Evolutionary conservation across 495 filamentous ascomycete genomes (phyloP).

Genomic region (Evernia prunastri): DNA sequence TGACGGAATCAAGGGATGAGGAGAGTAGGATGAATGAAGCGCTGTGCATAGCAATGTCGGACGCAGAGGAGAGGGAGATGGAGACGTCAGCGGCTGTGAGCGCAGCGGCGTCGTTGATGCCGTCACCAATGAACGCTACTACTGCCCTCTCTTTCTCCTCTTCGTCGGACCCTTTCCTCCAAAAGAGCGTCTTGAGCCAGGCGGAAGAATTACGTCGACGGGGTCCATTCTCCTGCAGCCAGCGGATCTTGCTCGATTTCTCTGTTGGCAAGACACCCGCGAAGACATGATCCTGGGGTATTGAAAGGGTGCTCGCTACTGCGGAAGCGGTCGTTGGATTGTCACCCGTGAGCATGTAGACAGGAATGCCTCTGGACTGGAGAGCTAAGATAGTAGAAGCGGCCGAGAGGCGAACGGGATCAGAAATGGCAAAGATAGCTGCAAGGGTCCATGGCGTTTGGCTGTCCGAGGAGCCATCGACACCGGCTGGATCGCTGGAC

Average conservation of each 20-base stretch:
- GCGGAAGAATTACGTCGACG: constrained; percentile 61
- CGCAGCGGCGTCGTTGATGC: constrained; percentile 84
- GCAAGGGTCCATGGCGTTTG: constrained; percentile 32
- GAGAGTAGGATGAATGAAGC: constrained; percentile 82
- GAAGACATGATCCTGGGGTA: constrained; percentile 67
- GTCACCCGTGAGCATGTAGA: constrained; percentile 94
- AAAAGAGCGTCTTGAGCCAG: constrained; percentile 44
- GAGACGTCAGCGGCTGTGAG: constrained; percentile 74
- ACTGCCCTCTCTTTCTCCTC: constrained; percentile 28
- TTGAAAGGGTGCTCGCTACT: constrained; percentile 71
- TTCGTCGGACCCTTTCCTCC: constrained; percentile 47
- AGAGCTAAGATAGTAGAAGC: constrained; percentile 59
- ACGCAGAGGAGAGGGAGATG: constrained; percentile 76
- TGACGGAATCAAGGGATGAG: constrained; percentile 59
- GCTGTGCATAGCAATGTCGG: constrained; percentile 75
- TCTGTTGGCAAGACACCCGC: constrained; percentile 80
- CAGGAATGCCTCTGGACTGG: constrained; percentile 55
- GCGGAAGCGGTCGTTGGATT: constrained; percentile 66
- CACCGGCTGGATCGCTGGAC: constrained; percentile 14
- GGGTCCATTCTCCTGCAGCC: constrained; percentile 61
- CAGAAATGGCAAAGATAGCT: constrained; percentile 51
- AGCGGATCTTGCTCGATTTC: constrained; percentile 78
- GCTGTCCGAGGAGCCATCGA: constrained; percentile 20
- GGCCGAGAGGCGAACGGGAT: constrained; percentile 76
- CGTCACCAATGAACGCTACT: constrained; percentile 71